Evolutionary conservation across 2,329 filamentous ascomycete genomes (phyloP), one percentile per base, ranked within the genome.

Genomic region (Sporothrix schenckii): DNA sequence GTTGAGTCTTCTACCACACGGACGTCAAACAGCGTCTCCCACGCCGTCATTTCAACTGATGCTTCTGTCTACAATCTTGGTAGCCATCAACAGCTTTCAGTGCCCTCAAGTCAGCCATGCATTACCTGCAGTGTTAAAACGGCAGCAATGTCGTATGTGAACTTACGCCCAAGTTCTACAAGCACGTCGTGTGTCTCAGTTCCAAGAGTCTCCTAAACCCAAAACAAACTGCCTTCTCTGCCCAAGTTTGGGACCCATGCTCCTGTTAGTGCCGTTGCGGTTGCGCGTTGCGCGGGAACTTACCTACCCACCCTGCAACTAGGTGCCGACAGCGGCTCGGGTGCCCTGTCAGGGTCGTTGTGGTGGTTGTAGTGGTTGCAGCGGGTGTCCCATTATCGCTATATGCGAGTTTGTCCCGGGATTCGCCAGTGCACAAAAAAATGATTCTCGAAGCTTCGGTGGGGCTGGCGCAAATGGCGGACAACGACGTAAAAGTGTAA

Each of bases 381-480:
- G 58, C 24, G 66, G 41, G 39, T n/a, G 30, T 27, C 60, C 52
- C 21, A 7, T 34, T 72, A 74, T 71, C 65, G 69, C 13, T 41
- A 58, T 68, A 67, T 72, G 70, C 72, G 72, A 70, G 47, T 74
- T 74, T 24, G 24, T 27, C 27, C 61, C 44, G 49, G 44, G 47
- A 50, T 53, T 52, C 63, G 63, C 39, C 47, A 52, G 61, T 34
- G 44, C 19, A 49, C 61, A 44, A 50, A 61, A 65, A 65, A 66
- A 66, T 72, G 75, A 77, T 83, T 83, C 81, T 81, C 79, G 81
- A 83, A 82, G 73, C 77, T 83, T 83, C 81, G 79, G 80, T 82
- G 81, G 79, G 71, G 70, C 69, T 34, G 27, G 34, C 7, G 54
- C 16, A 16, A 58, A 39, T 39, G n/a, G 58, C n/a, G 63, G 49